phyloP scores from a whole-genome alignment of 2,329 filamentous ascomycete genomes.

The Westerdykella aurantiaca region DNA sequence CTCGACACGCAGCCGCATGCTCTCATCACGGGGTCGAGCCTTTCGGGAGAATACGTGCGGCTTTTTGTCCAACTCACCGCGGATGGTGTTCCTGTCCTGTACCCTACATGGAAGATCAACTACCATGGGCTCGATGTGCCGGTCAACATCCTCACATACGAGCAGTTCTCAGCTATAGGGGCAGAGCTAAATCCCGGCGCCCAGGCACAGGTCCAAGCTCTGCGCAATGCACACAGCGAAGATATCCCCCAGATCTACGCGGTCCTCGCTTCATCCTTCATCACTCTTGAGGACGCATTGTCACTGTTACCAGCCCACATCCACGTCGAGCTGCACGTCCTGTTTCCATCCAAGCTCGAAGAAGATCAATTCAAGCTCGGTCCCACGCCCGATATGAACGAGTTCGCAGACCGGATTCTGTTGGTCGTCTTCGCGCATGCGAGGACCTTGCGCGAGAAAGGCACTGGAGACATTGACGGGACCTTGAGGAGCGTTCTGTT shows the following conservation, averaged over 20 bases:
- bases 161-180: conserved; percentile 58
- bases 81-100: conserved; percentile 80
- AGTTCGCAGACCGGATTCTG: conserved; percentile 76
- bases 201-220: conserved; percentile 13
- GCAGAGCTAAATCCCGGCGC: conserved; percentile 24
- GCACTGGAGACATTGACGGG: conserved; percentile 50
- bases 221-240: conserved; percentile 21
- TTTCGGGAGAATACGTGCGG: conserved; percentile 91
- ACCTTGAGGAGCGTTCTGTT: conserved; percentile 85
- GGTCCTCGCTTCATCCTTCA: conserved; percentile 66
- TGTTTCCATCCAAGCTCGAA: conserved; percentile 75
- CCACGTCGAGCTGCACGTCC: conserved; percentile 84
- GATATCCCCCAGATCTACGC: conserved; percentile 59
- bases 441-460: conserved; percentile 58
- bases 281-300: conserved; percentile 74
- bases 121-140: conserved; percentile 75
- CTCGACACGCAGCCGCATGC: conserved; percentile 79
- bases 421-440: conserved; percentile 88
- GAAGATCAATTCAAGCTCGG: conserved; percentile 65
- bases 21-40: conserved; percentile 87
- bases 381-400: conserved; percentile 76
- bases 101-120: conserved; percentile 74
- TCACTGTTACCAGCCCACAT: conserved; percentile 68
- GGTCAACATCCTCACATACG: conserved; percentile 69
- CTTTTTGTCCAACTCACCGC: conserved; percentile 87